Evolutionary conservation across 1,284 basidiomycete genomes (phyloP).

Genomic region (Porodaedalea pini): DNA sequence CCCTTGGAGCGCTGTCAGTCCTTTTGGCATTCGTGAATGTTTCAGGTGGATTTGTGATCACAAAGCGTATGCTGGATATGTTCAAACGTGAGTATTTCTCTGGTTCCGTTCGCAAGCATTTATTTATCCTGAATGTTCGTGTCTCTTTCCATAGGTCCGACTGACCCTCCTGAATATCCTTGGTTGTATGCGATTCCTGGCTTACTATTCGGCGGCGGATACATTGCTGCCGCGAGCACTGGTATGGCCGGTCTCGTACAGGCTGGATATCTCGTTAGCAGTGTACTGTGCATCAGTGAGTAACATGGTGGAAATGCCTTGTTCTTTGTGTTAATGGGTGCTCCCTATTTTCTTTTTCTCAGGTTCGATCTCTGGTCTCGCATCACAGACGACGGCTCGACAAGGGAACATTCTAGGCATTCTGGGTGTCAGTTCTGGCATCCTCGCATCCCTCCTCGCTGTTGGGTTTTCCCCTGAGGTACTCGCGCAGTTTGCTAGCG

Average conservation of each 20-base stretch:
- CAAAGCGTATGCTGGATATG: constrained; percentile 87
- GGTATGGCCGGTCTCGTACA: constrained; percentile 83
- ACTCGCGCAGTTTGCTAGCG: constrained; percentile 72
- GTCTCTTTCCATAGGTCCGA: constrained; percentile 46
- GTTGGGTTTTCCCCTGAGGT: constrained; percentile 76
- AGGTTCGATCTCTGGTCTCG: constrained; percentile 73
- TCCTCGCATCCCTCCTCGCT: constrained; percentile 73
- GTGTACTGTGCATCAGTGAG: constrained; percentile 75
- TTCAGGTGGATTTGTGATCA: constrained; percentile 79
- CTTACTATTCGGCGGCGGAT: constrained; percentile 75
- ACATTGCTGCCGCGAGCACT: constrained; percentile 73
- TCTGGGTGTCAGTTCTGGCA: constrained; percentile 75
- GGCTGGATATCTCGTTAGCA: constrained; percentile 79
- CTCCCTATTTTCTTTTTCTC: neutral
- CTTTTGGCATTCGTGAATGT: constrained; percentile 82
- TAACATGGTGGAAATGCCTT: neutral
- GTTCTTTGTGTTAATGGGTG: neutral
- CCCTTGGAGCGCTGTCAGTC: constrained; percentile 74
- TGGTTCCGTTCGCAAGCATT: constrained; percentile 6
- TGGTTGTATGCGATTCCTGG: constrained; percentile 79
- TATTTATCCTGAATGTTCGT: constrained; percentile 9
- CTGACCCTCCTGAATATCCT: constrained; percentile 81
- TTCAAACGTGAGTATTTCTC: constrained; percentile 62
- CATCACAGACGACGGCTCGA: constrained; percentile 74
- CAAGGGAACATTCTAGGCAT: constrained; percentile 82